These are phyloP conservation scores for Carnegiea gigantea DNA, from an alignment of 179 eudicot species.

Conservation along the genomic window DNA sequence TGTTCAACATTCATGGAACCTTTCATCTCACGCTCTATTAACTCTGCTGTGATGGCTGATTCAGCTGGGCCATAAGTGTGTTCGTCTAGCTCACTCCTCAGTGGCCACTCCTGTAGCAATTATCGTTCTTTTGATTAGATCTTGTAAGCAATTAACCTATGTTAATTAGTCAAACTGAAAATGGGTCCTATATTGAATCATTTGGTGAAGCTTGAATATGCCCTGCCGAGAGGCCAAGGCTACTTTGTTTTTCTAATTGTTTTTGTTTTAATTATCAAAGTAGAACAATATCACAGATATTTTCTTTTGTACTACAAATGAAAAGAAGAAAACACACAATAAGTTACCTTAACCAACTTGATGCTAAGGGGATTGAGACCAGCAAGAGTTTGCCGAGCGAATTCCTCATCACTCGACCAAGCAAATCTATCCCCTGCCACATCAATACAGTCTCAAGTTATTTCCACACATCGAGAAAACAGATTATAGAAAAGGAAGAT, in stretches of 20 bases:
- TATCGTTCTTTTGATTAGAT: too few relatives aligned
- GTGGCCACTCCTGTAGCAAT: slow-evolving; percentile 42
- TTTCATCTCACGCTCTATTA: slow-evolving; percentile 28
- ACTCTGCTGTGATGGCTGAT: slow-evolving; percentile 37
- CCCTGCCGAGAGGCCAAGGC: too few relatives aligned
- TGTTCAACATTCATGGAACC: slow-evolving; percentile 28
- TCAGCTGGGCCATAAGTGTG: slow-evolving; percentile 39
- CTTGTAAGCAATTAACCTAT: too few relatives aligned
- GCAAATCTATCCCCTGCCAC: slow-evolving; percentile 60
- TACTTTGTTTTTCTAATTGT: too few relatives aligned
- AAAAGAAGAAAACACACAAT: not conserved
- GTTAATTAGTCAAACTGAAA: not conserved
- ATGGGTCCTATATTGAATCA: not conserved
- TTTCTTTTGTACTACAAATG: not conserved
- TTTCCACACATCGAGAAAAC: not conserved
- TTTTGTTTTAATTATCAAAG: too few relatives aligned
- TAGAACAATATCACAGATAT: not conserved
- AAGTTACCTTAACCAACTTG: slow-evolving; percentile 52
- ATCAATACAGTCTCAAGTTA: not conserved
- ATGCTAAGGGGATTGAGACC: slow-evolving; percentile 64
- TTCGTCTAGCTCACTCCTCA: slow-evolving; percentile 38
- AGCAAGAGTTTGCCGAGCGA: slow-evolving; percentile 70
- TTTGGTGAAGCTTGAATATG: too few relatives aligned
- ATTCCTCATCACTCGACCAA: slow-evolving; percentile 77
- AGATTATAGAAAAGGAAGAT: too few relatives aligned